Evolutionary conservation across 1,139 yeast genomes (phyloP).

Genomic region (Taphrina populina): DNA sequence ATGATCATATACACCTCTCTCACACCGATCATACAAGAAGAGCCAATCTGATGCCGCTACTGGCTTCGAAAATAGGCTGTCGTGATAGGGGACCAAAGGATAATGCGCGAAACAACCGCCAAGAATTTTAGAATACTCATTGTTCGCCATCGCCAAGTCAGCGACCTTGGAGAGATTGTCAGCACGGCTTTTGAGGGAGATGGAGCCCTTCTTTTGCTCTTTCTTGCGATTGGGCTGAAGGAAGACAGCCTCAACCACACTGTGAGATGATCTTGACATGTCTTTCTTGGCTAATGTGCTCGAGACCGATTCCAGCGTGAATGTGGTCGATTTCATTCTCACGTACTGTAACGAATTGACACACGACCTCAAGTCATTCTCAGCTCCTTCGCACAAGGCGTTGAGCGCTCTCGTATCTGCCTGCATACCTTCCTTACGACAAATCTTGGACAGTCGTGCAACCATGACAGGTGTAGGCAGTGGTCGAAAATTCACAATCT

Average conservation of each 20-base stretch:
- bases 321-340: constrained; percentile 10
- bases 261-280: constrained; percentile 21
- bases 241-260: constrained; percentile 31
- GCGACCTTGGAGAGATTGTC: constrained; percentile 52
- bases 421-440: constrained; percentile 50
- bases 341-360: constrained; percentile 67
- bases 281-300: constrained; percentile 37
- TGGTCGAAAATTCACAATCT: constrained; percentile 63
- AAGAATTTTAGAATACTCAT: constrained; percentile 54
- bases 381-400: constrained; percentile 66
- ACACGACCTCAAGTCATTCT: constrained; percentile 84
- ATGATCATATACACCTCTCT: constrained; percentile 49
- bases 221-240: constrained; percentile 19
- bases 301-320: constrained; percentile 24
- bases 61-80: constrained; percentile 65
- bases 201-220: constrained; percentile 26
- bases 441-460: constrained; percentile 54
- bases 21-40: constrained; percentile 60
- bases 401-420: constrained; percentile 49
- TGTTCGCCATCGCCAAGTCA: constrained; percentile 51
- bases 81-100: constrained; percentile 58
- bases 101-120: constrained; percentile 63
- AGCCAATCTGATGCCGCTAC: constrained; percentile 73
- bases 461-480: constrained; percentile 56
- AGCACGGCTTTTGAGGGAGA: neutral